Evolutionary conservation across 1,284 basidiomycete genomes (phyloP).

Genomic region (Cerioporus squamosus): DNA sequence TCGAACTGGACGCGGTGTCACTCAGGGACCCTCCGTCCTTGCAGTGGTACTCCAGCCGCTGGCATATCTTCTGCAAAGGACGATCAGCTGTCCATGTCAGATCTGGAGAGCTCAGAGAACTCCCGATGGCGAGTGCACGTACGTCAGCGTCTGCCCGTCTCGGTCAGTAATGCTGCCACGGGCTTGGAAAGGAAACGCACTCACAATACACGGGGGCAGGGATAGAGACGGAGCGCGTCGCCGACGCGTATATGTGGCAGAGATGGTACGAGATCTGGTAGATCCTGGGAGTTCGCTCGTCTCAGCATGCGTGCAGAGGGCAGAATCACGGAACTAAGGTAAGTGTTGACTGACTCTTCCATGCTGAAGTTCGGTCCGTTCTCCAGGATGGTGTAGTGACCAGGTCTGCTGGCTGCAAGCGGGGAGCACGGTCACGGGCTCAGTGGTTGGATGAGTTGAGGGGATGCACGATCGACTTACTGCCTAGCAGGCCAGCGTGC

Average conservation of each 20-base stretch:
- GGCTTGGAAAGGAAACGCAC: conserved; percentile 34
- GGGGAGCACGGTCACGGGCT: too few species aligned
- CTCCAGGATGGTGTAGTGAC: conserved; percentile 62
- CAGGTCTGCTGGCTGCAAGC: conserved; percentile 54
- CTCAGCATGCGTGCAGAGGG: not conserved
- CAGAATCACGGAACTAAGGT: too few species aligned
- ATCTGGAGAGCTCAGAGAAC: too few species aligned
- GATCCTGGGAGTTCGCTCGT: conserved; percentile 38
- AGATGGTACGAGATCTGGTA: conserved; percentile 57
- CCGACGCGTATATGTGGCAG: conserved; percentile 60
- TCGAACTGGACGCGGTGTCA: conserved; percentile 30
- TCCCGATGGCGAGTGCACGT: conserved; percentile 15
- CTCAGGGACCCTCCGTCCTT: conserved; percentile 1
- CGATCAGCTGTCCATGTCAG: too few species aligned
- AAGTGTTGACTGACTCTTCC: conserved; percentile 42
- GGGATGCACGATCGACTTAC: conserved; percentile 20
- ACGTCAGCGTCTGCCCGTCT: conserved; percentile 55
- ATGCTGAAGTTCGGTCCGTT: conserved; percentile 49
- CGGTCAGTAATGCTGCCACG: not conserved
- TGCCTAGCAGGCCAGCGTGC: conserved; percentile 44
- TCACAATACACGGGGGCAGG: conserved; percentile 68
- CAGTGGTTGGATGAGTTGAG: too few species aligned
- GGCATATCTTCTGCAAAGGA: conserved; percentile 40
- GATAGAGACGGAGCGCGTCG: conserved; percentile 67
- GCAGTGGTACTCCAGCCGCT: conserved; percentile 10